Base-by-base conservation (phyloP, 768 basidiomycete genomes). In the Serpula lacrymans region DNA sequence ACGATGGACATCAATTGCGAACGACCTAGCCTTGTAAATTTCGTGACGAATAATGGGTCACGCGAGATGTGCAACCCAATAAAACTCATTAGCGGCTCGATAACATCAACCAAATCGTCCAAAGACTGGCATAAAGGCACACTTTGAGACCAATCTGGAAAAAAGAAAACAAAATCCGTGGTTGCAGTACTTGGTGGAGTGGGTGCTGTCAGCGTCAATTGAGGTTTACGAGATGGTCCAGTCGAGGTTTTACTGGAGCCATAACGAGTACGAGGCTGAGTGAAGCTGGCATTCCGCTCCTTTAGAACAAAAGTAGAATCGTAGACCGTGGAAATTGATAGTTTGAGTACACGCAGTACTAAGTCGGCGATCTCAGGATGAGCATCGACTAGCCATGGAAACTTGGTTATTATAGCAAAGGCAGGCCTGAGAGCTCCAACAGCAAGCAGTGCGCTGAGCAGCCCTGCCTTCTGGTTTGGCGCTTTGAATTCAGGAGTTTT, bases 101-200 rank as follows among this genome's bases (percentile, higher is more conserved):
- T 72, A 31, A 92, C 78, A 51, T 80, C 74, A 42, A 78, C 67
- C 25, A 96, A 59, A 52, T 95, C 92, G 30, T 83, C 82, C 36
- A 80, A 56, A 0, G 69, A 68, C 6, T 68, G 63, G 55, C 84
- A 84, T 22, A 80, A 50, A 4, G 88, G 88, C 22, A 94, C 67
- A 35, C 74, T 72, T 32, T 84, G 76, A 11, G 65, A 59, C 93
- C 93, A 97, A 41, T 81, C 71, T 10, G 90, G 86, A 59, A 84
- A 95, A 73, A 96, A 97, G 71, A 89, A 96, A 5, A 89, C 77
- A 52, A 90, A 95, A 37, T 84, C 80, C n/a, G 73, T 74, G 3
- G 70, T 73, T 39, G 68, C 75, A 16, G 90, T 93, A 50, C 78
- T 75, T 0, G 88, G 85, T 18, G 94, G 93, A 10, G 78, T 76